A percentile compares a stretch with the other conserved stretches of the same genome.
phyloP scores from a whole-genome alignment of 164 flowering plant species.

The Piper betle region DNA sequence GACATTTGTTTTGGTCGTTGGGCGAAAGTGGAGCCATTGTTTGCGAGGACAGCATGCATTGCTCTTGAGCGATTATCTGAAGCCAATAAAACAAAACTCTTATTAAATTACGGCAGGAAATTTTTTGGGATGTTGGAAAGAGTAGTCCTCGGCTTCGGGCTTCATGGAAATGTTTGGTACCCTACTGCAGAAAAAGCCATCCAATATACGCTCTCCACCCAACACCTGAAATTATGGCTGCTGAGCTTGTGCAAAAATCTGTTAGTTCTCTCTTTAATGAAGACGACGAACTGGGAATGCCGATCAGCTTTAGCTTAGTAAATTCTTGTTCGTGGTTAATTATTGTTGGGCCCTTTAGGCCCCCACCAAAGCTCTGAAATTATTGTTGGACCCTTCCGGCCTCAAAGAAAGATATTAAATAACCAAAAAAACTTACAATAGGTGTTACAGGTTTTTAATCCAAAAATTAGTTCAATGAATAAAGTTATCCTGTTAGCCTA shows the following conservation, averaged over 20 bases:
- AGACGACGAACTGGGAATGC: constrained; percentile 23
- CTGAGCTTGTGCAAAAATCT: constrained; percentile 55
- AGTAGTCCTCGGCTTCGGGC: constrained; percentile 58
- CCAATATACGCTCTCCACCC: constrained; percentile 78
- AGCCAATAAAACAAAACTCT: constrained; percentile 61
- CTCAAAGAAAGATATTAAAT: no score
- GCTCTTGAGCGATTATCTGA: constrained; percentile 78
- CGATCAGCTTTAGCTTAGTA: constrained; percentile 45
- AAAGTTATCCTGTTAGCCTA: no score
- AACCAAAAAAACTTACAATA: no score
- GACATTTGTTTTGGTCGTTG: constrained; percentile 98
- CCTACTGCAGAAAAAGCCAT: constrained; percentile 90
- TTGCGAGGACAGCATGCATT: constrained; percentile 81
- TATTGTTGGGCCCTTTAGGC: no score
- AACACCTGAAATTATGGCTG: constrained; percentile 71
- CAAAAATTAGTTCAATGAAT: no score
- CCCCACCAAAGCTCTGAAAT: no score
- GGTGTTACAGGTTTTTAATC: no score
- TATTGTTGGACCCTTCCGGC: no score
- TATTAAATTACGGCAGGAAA: constrained; percentile 44
- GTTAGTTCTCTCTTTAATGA: constrained; percentile 42
- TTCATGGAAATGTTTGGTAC: constrained; percentile 82
- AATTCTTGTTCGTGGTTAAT: constrained; percentile 65
- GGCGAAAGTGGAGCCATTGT: constrained; percentile 89
- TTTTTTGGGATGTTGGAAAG: constrained; percentile 59